Evolutionary conservation across 2,329 filamentous ascomycete species (phyloP).

Genomic region (Aspergillus eucalypticola): DNA sequence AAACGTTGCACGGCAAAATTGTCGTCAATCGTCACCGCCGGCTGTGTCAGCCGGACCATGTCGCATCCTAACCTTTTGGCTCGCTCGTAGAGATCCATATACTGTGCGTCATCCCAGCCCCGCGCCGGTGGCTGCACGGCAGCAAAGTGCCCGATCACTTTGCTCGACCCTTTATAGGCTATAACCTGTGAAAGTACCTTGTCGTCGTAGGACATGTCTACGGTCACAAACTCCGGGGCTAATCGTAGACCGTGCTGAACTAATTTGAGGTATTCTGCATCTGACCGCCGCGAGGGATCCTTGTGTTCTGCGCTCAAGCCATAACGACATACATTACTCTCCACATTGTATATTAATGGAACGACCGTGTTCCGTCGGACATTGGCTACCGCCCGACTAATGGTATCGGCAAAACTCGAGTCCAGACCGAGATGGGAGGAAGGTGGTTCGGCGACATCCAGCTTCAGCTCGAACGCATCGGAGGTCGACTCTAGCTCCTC

Average conservation of each 20-base stretch:
- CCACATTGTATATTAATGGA: conserved; percentile 59
- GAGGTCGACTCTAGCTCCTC: conserved; percentile 66
- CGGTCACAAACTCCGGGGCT: conserved; percentile 62
- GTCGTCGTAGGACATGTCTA: conserved; percentile 62
- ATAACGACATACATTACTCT: conserved; percentile 25
- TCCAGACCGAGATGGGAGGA: conserved; percentile 34
- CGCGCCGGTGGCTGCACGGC: conserved; percentile 43
- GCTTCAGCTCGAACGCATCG: conserved; percentile 65
- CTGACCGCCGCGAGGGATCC: conserved; percentile 26
- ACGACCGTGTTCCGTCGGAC: conserved; percentile 64
- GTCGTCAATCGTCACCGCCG: conserved; percentile 59
- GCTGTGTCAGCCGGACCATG: conserved; percentile 62
- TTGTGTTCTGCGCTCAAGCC: conserved; percentile 27
- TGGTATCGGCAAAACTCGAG: conserved; percentile 47
- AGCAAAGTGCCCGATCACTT: conserved; percentile 62
- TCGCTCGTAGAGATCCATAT: conserved; percentile 59
- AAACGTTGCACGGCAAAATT: conserved; percentile 63
- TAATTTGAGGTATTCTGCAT: conserved; percentile 56
- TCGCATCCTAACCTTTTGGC: conserved; percentile 62
- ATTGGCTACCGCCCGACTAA: conserved; percentile 61
- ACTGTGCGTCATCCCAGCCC: conserved; percentile 59
- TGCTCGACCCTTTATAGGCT: conserved; percentile 55
- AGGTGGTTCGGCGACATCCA: conserved; percentile 42
- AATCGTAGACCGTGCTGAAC: conserved; percentile 62
- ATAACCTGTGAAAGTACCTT: conserved; percentile 54